Evolutionary conservation across 2,329 filamentous ascomycete genomes (phyloP).

Genomic region (Alternaria solani): DNA sequence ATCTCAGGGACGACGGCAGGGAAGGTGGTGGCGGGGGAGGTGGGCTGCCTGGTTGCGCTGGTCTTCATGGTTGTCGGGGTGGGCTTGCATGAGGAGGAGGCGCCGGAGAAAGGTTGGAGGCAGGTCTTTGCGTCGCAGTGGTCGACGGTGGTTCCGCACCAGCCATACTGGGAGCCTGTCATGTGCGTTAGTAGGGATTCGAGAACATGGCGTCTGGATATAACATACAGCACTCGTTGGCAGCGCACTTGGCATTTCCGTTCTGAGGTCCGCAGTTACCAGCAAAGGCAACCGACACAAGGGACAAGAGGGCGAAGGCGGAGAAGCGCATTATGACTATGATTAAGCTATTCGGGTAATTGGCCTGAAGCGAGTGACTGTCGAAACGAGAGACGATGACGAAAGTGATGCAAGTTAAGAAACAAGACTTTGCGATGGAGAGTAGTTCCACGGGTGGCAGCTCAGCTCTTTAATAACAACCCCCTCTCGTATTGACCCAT

Average conservation of each 20-base stretch:
- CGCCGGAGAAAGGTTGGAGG: slow-evolving; percentile 44
- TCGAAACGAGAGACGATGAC: slow-evolving; percentile 4
- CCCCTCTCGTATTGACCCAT: slow-evolving; percentile 24
- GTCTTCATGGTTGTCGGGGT: slow-evolving; percentile 28
- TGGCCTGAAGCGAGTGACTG: slow-evolving; percentile 8
- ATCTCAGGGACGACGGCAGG: slow-evolving; percentile 45
- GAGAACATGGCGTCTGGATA: too few species aligned
- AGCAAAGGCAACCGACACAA: slow-evolving; percentile 38
- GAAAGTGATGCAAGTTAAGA: not conserved
- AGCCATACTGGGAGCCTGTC: slow-evolving; percentile 46
- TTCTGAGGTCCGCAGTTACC: slow-evolving; percentile 49
- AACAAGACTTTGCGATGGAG: not conserved
- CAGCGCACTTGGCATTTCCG: slow-evolving; percentile 43
- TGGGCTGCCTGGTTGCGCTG: slow-evolving; percentile 22
- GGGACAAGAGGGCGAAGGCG: slow-evolving; percentile 34
- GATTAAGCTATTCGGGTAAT: slow-evolving; percentile 5
- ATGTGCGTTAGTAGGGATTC: slow-evolving; percentile 13
- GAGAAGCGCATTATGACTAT: slow-evolving; percentile 44
- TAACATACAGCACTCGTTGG: slow-evolving; percentile 47
- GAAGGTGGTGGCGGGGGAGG: slow-evolving; percentile 30
- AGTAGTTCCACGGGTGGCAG: not conserved
- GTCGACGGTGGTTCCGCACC: slow-evolving; percentile 47
- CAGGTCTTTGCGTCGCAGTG: slow-evolving; percentile 50
- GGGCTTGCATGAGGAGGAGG: slow-evolving; percentile 42
- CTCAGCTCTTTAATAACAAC: slow-evolving; percentile 13